Percentiles rank a stretch among this genome's conserved stretches.
phyloP scores from a whole-genome alignment of 371 early-diverging fungal genomes.

The Mortierella sp. region DNA sequence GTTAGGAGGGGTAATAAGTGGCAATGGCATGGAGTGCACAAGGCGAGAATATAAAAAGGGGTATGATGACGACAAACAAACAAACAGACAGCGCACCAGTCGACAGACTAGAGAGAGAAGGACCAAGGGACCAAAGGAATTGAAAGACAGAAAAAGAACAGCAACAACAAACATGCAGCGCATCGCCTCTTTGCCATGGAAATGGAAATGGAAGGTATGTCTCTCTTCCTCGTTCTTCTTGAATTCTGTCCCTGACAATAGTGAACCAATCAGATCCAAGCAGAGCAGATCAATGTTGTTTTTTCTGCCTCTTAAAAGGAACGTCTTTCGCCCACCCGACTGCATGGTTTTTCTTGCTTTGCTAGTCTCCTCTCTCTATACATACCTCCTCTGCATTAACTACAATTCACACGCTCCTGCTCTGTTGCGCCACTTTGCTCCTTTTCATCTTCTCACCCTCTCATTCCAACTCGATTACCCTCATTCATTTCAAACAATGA shows the following conservation, averaged over 20 bases:
- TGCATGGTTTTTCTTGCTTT: neutral
- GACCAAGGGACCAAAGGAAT: conserved; percentile 31
- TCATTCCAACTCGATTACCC: neutral
- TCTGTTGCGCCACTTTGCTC: neutral
- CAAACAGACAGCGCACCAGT: neutral
- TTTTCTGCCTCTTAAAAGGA: neutral
- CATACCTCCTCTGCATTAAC: neutral
- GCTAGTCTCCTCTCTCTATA: neutral
- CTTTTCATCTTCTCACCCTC: neutral
- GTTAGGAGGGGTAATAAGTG: neutral
- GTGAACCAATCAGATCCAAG: neutral
- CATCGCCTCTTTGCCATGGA: conserved; percentile 11
- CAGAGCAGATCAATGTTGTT: neutral
- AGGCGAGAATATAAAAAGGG: neutral
- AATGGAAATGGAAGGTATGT: neutral
- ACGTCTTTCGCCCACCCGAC: neutral
- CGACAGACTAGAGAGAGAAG: neutral
- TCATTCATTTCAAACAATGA: conserved; percentile 2
- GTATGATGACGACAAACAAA: neutral
- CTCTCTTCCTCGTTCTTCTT: no score
- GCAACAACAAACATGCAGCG: conserved; percentile 23
- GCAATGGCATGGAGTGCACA: neutral
- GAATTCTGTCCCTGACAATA: neutral
- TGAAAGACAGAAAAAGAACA: neutral
- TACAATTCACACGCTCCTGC: neutral